Percentiles rank a stretch among this genome's conserved stretches.
Evolutionary conservation across 1,139 yeast species (phyloP).

Genomic region (Protomyces lactucae-debilis): DNA sequence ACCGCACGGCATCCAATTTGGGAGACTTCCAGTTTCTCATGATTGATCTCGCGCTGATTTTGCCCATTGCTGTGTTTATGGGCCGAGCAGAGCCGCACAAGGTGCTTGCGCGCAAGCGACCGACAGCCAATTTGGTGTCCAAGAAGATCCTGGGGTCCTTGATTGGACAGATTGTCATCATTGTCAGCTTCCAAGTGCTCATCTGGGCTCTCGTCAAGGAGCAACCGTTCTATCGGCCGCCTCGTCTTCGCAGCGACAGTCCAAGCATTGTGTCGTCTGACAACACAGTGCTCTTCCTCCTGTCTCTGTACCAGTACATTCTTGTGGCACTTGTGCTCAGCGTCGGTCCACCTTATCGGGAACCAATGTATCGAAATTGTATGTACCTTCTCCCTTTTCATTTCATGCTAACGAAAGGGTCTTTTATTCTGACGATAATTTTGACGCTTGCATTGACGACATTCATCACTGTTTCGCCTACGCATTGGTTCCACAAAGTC

Average conservation of each 20-base stretch:
- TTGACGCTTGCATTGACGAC: slow-evolving; percentile 27
- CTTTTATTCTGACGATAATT: slow-evolving; percentile 40
- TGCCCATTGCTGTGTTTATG: slow-evolving; percentile 93
- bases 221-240: slow-evolving; percentile 69
- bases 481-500: slow-evolving; percentile 29
- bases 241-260: slow-evolving; percentile 48
- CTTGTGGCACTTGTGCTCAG: slow-evolving; percentile 75
- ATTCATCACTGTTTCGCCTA: slow-evolving; percentile 25
- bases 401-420: slow-evolving; percentile 56
- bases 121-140: slow-evolving; percentile 89
- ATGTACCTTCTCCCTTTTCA: slow-evolving; percentile 42
- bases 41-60: slow-evolving; percentile 81
- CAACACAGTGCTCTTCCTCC: slow-evolving; percentile 75
- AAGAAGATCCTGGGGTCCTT: slow-evolving; percentile 80
- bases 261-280: slow-evolving; percentile 83
- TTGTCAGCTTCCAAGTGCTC: slow-evolving; percentile 59
- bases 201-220: slow-evolving; percentile 60
- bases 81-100: slow-evolving; percentile 88
- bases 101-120: slow-evolving; percentile 62
- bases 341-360: slow-evolving; percentile 93
- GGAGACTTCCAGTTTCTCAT: slow-evolving; percentile 97
- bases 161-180: slow-evolving; percentile 61
- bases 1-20: slow-evolving; percentile 82
- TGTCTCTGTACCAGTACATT: slow-evolving; percentile 84
- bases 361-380: slow-evolving; percentile 59